Base-by-base conservation (phyloP, 73 alveolate species). In the Paramecium sonneborni region DNA sequence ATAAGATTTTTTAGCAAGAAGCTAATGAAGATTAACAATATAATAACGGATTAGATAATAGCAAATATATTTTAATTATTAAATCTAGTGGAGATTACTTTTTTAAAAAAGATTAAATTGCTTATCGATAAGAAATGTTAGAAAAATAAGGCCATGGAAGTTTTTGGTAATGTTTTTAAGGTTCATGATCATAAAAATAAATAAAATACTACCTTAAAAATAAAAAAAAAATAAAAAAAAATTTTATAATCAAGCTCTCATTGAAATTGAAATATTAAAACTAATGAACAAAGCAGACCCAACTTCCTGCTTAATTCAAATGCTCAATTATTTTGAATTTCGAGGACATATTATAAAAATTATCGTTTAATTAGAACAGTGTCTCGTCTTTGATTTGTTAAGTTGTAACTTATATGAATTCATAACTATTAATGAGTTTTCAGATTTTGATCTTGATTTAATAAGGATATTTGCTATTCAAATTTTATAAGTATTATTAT, bases 401-500 rank as follows among this genome's bases (percentile, higher is more conserved):
- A 85, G 95, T 32, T 76, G 88, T 23, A 97, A 97, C 90, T 93
- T 97, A 23, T 97, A 96, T 92, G 99, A 97, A 82, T 94, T 95
- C 69, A 92, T 97, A 12, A 92, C 96, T 56, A 52, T 92, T 85
- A 95, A 95, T 92, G 94, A 97, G 76, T 98, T 92, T 88, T 39
- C 88, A 41, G 99, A 99, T 6, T 93, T 96, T n/a, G 92, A 95
- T 46, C 85, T 97, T 21, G 90, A 95, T 57, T 93, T 94, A 57
- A 98, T 97, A 24, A 93, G 97, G 92, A 94, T 98, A 88, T 97
- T 97, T 92, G 97, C 99, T 14, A 93, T 94, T 44, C 95, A 97
- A 85, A 88, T 96, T 28, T 87, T 95, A 76, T 88, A 87, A 43
- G 92, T 97, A 72, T 79, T 93, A 28, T 92, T 93, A 34, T 96